Conservation (phyloP, 148 eudicot species). For the Amaranthus cruentus region DNA sequence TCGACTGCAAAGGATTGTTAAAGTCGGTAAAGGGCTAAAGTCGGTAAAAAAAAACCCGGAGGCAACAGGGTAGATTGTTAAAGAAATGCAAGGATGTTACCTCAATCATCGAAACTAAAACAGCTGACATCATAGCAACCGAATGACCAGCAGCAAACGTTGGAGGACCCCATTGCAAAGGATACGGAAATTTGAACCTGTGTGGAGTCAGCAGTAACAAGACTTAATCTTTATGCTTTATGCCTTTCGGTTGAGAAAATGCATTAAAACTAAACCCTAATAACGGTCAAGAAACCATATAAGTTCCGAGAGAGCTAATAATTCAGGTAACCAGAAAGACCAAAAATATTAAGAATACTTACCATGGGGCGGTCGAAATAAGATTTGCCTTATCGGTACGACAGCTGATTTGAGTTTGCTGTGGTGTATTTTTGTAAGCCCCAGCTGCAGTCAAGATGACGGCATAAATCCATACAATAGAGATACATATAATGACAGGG, state of each 20-base stretch:
- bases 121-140: slow-evolving; percentile 98
- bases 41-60: background rate
- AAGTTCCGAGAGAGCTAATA: no score
- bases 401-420: slow-evolving; percentile 66
- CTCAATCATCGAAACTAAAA: slow-evolving; percentile 97
- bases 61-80: background rate
- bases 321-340: no score
- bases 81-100: slow-evolving; percentile 32
- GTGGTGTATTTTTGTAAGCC: slow-evolving; percentile 67
- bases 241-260: no score
- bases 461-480: slow-evolving; percentile 82
- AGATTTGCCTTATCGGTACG: slow-evolving; percentile 88
- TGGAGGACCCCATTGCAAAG: slow-evolving; percentile 98
- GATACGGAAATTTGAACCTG: slow-evolving; percentile 98
- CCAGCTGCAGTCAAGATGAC: slow-evolving; percentile 91
- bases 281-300: no score
- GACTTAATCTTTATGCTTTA: background rate
- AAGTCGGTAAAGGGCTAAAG: background rate
- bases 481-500: slow-evolving; percentile 65
- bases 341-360: background rate
- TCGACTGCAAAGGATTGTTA: slow-evolving; percentile 55
- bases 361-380: slow-evolving; percentile 95
- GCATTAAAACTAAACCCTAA: no score
- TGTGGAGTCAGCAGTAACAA: background rate
- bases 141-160: slow-evolving; percentile 89